Percentiles rank a stretch among this genome's conserved stretches.
phyloP scores from a whole-genome alignment of 2,329 filamentous ascomycete species.

The Trichoderma aggressivum region DNA sequence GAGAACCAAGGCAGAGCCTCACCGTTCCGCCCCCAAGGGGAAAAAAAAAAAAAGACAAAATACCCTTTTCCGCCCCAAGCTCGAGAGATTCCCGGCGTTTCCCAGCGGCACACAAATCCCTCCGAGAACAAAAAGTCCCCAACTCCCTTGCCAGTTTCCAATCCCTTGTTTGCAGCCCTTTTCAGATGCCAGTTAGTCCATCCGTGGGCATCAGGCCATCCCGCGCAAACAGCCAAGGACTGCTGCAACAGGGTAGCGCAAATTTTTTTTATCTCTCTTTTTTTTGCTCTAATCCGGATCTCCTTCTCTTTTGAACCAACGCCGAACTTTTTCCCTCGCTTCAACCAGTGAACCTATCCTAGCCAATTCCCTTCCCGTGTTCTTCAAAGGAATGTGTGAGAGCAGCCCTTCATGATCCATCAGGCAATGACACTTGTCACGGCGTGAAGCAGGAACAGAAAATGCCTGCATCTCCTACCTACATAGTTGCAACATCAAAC shows the following conservation, averaged over 20 bases:
- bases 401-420: not conserved
- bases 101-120: not conserved
- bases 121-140: conserved; percentile 4
- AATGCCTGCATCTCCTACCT: conserved; percentile 3
- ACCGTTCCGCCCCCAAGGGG: not conserved
- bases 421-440: not conserved
- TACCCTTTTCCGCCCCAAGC: not conserved
- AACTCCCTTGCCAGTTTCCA: conserved; percentile 9
- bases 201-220: conserved; percentile 13
- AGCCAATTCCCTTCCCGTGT: not conserved
- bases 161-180: conserved; percentile 16
- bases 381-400: conserved; percentile 3
- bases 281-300: not conserved
- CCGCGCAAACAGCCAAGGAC: conserved; percentile 8
- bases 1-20: not conserved
- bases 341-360: conserved; percentile 2
- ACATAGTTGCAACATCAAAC: conserved; percentile 5
- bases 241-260: conserved; percentile 14
- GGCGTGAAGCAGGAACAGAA: not conserved
- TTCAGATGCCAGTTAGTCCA: not conserved
- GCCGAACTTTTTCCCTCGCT: not conserved
- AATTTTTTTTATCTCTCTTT: not conserved
- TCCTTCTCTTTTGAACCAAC: conserved; percentile 17
- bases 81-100: not conserved
- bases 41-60: not conserved